Evolutionary conservation across 225 moss, liverwort and hornwort species (phyloP).

Genomic region (Anthoceros angustus): DNA sequence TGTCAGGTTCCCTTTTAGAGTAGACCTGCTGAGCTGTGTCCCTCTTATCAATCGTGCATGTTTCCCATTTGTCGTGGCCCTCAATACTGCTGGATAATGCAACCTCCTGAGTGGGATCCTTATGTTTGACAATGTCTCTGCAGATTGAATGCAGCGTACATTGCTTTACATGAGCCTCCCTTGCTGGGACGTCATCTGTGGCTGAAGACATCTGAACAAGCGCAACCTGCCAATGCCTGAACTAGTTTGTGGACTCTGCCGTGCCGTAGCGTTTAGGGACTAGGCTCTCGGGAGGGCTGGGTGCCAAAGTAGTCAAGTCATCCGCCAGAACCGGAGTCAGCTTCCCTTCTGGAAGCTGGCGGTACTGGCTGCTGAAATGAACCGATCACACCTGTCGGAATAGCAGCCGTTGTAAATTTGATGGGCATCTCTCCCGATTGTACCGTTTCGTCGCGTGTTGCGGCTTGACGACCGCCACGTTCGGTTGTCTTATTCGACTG

Average conservation of each 20-base stretch:
- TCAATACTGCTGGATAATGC: constrained; percentile 8
- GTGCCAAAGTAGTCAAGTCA: background rate
- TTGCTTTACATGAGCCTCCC: constrained; percentile 81
- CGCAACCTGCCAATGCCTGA: constrained; percentile 68
- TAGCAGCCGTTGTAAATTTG: too few relatives aligned
- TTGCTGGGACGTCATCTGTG: constrained; percentile 94
- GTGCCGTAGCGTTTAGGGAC: background rate
- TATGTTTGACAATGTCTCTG: constrained; percentile 32
- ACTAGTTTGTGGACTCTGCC: background rate
- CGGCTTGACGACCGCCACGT: too few relatives aligned
- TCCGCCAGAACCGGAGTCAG: too few relatives aligned
- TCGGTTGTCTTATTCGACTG: too few relatives aligned
- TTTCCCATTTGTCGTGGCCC: constrained; percentile 6
- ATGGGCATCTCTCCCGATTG: too few relatives aligned
- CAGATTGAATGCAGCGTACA: constrained; percentile 97
- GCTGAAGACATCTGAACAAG: constrained; percentile 98
- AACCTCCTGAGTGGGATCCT: constrained; percentile 9
- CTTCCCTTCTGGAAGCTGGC: too few relatives aligned
- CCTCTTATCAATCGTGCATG: constrained; percentile 6
- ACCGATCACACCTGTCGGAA: too few relatives aligned
- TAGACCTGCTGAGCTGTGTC: constrained; percentile 12
- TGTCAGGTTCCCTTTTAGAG: constrained; percentile 10
- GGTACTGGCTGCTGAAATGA: too few relatives aligned
- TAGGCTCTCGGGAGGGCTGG: background rate
- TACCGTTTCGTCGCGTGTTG: too few relatives aligned